Evolutionary conservation across 2,329 filamentous ascomycete species (phyloP).

Genomic region (Hymenoscyphus salicellus): DNA sequence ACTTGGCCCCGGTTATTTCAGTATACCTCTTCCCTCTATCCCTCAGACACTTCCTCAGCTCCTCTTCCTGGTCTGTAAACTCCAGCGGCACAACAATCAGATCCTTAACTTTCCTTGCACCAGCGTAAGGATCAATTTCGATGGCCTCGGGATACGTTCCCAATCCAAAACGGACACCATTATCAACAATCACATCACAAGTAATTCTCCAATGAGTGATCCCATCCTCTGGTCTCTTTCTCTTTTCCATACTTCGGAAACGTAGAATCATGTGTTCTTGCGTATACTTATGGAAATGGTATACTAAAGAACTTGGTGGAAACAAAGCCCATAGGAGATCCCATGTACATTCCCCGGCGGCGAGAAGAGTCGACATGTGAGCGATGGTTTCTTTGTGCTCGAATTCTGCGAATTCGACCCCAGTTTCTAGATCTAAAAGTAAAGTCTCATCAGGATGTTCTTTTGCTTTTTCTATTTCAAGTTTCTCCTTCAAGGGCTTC

Average conservation of each 20-base stretch:
- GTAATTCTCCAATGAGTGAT: neutral
- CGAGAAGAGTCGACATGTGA: neutral
- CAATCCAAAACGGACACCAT: neutral
- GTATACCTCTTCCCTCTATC: neutral
- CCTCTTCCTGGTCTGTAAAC: neutral
- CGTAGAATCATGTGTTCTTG: neutral
- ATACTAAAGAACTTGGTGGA: slow-evolving; percentile 3
- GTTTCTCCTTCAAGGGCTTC: neutral
- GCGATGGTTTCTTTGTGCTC: neutral
- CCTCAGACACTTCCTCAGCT: neutral
- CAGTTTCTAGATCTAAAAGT: neutral
- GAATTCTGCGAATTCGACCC: neutral
- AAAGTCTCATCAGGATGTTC: neutral
- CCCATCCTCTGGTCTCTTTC: neutral
- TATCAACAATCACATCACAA: slow-evolving; percentile 4
- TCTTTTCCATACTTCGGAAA: neutral
- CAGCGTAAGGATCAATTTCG: neutral
- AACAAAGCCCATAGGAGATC: slow-evolving; percentile 4
- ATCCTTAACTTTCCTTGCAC: slow-evolving; percentile 2
- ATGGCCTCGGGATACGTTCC: neutral
- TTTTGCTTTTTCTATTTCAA: neutral
- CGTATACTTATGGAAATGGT: slow-evolving; percentile 3
- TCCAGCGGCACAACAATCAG: neutral
- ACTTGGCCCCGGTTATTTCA: neutral
- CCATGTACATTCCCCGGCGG: neutral